phyloP scores from a whole-genome alignment of 2,329 filamentous ascomycete species.

The Diplocarpon rosae region DNA sequence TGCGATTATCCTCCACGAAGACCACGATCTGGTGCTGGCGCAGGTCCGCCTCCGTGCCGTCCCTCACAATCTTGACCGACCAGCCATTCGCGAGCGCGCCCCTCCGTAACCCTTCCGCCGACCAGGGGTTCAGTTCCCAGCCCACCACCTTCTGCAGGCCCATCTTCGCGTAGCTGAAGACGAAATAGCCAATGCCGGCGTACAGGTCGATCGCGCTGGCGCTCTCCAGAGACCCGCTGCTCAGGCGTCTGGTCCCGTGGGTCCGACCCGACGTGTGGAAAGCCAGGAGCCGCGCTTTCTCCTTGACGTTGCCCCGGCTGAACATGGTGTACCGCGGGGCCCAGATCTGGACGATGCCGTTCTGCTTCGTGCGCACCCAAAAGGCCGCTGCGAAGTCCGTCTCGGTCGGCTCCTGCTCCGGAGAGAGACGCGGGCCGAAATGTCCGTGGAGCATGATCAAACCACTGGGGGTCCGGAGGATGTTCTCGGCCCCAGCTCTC shows the following conservation, averaged over 20 bases:
- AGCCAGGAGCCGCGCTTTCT: conserved; percentile 66
- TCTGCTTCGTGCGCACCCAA: conserved; percentile 71
- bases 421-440: conserved; percentile 47
- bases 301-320: conserved; percentile 76
- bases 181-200: conserved; percentile 89
- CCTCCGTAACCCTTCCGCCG: conserved; percentile 67
- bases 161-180: conserved; percentile 67
- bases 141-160: conserved; percentile 62
- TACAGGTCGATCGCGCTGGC: conserved; percentile 63
- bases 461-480: conserved; percentile 61
- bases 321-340: conserved; percentile 92
- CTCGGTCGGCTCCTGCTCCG: conserved; percentile 6
- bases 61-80: conserved; percentile 43
- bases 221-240: conserved; percentile 5
- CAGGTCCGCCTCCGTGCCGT: conserved; percentile 26
- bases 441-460: conserved; percentile 61
- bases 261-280: conserved; percentile 30
- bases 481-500: conserved; percentile 42
- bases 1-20: conserved; percentile 57
- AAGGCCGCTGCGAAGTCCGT: conserved; percentile 56
- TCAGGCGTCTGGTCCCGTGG: conserved; percentile 1
- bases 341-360: conserved; percentile 76
- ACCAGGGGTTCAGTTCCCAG: conserved; percentile 88
- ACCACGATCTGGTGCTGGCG: conserved; percentile 49
- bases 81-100: conserved; percentile 63